These are phyloP conservation scores for Umbelopsis isabellina DNA, from an alignment of 192 early-diverging fungal genomes.

Conservation along the genomic window DNA sequence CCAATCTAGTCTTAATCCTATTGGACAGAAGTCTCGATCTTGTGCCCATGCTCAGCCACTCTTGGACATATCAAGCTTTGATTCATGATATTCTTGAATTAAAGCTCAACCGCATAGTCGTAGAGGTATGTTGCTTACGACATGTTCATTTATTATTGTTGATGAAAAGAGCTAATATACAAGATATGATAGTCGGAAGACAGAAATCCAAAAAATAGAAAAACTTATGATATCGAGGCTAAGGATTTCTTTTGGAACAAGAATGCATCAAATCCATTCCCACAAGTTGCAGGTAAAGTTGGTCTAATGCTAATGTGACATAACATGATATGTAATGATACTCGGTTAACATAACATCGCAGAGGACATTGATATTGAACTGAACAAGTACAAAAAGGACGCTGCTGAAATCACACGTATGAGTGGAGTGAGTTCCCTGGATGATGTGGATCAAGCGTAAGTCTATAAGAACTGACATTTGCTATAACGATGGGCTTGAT, in stretches of 20 bases:
- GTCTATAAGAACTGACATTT: slow-evolving; percentile 25
- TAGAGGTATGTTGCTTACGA: slow-evolving; percentile 50
- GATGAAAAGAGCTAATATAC: background rate
- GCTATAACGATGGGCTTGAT: background rate
- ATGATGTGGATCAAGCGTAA: slow-evolving; percentile 76
- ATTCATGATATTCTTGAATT: slow-evolving; percentile 96
- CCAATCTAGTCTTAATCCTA: slow-evolving; percentile 71
- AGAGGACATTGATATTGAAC: slow-evolving; percentile 91
- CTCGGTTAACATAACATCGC: background rate
- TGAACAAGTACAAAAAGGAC: slow-evolving; percentile 94
- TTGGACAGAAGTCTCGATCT: slow-evolving; percentile 94
- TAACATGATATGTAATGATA: background rate
- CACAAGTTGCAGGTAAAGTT: slow-evolving; percentile 77
- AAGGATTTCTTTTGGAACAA: slow-evolving; percentile 94
- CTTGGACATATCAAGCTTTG: slow-evolving; percentile 98
- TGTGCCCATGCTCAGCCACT: slow-evolving; percentile 89
- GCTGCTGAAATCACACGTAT: slow-evolving; percentile 89
- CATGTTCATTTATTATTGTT: background rate
- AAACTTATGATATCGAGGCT: slow-evolving; percentile 86
- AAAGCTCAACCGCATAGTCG: slow-evolving; percentile 83
- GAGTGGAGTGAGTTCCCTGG: slow-evolving; percentile 80
- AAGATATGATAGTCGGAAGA: slow-evolving; percentile 52
- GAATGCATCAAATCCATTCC: slow-evolving; percentile 93
- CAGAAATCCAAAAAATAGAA: slow-evolving; percentile 65
- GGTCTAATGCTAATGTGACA: background rate